Evolutionary conservation across 805 yeast genomes (phyloP).

Genomic region (Candida berthetii): DNA sequence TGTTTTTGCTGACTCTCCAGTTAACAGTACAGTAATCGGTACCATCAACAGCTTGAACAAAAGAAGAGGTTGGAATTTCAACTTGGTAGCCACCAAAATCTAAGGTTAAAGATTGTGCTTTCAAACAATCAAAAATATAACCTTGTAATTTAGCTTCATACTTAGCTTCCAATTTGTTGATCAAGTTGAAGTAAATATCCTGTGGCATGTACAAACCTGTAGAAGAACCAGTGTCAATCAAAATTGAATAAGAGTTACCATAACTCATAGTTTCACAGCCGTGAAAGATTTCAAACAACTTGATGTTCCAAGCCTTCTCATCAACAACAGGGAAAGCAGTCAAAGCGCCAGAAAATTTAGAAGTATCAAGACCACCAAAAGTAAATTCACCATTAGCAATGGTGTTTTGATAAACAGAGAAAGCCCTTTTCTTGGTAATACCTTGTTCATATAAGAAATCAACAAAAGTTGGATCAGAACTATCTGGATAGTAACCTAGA

Average conservation of each 20-base stretch:
- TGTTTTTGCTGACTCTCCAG: conserved; percentile 4
- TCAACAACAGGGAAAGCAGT: conserved; percentile 33
- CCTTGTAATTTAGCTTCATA: conserved; percentile 6
- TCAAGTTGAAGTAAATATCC: conserved; percentile 6
- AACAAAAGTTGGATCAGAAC: conserved; percentile 5
- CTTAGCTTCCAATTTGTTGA: conserved; percentile 7
- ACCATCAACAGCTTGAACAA: conserved; percentile 5
- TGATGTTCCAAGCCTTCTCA: conserved; percentile 20
- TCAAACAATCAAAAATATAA: conserved; percentile 10
- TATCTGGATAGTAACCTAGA: conserved; percentile 7
- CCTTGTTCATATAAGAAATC: conserved; percentile 4
- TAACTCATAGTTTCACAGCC: conserved; percentile 5
- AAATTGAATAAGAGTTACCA: conserved; percentile 6
- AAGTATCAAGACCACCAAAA: conserved; percentile 50
- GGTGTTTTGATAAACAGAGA: conserved; percentile 10
- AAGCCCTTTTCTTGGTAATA: conserved; percentile 6
- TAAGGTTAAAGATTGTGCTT: conserved; percentile 5
- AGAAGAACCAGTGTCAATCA: conserved; percentile 12
- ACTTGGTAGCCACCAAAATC: conserved; percentile 11
- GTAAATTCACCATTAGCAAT: conserved; percentile 7
- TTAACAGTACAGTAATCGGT: conserved; percentile 11
- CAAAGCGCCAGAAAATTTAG: conserved; percentile 38
- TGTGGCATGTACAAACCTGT: conserved; percentile 11
- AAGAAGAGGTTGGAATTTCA: conserved; percentile 7
- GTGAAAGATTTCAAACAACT: conserved; percentile 16